Evolutionary conservation across 352 stramenopile genomes (phyloP), one percentile per base, ranked within the genome.

Genomic region (Peronospora destructor): DNA sequence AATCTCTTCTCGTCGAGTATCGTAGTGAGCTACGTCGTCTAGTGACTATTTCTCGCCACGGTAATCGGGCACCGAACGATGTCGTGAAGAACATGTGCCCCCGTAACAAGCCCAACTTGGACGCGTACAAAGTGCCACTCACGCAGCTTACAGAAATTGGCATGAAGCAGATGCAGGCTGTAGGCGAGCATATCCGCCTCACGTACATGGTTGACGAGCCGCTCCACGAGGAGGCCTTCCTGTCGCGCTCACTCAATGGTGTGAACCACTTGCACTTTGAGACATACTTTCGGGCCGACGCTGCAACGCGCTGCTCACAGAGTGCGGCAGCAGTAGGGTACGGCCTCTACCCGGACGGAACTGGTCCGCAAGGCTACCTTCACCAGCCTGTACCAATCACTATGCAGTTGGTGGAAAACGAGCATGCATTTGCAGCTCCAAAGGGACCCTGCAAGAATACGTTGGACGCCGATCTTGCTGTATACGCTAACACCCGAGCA

Each of bases 251-350:
- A 25, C 69, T 91, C 25, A 85, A 85, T 37, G 82, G 82, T 55
- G 59, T 73, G 10, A 73, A 83, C 28, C 73, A 89, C 57, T 62
- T 68, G 37, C 82, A 93, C 53, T 89, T 93, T 50, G 75, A 93
- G 64, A 74, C 77, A 37, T 93, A 93, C 52, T 93, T 91, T 54
- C 82, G 82, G 42, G 75, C 82, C 21, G 82, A 93, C 38, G 75
- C 82, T 0, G 82, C 79, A 11, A 86, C 76, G 54, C 79, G 83
- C 12, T 93, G 83, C 59, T 76, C 75, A 25, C 83, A 93, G 50
- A 91, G 79, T 45, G 83, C 83, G 1, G 73, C 77, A 17, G 76
- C 78, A 21, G 29, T 91, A 36, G 83, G 76, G 13, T 87, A 85
- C 44, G 83, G 83, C 1, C 53, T 93, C 21, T 93, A 93, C 43